Evolutionary conservation across 75 land plant genomes (phyloP).

Genomic region (Cryptomeria japonica): DNA sequence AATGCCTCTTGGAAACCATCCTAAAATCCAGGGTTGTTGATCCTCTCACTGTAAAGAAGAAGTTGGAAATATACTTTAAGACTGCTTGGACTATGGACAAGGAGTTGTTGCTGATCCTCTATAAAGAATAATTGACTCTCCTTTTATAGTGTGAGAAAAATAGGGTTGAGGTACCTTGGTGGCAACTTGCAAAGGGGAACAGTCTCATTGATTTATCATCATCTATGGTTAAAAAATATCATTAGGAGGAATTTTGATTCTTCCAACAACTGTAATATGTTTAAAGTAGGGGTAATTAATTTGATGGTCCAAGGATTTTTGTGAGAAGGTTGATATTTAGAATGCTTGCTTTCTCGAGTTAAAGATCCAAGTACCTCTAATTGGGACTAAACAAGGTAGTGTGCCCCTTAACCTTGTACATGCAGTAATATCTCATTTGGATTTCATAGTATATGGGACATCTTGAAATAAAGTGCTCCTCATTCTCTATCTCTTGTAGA

Average conservation of each 20-base stretch:
- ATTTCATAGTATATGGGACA: background rate
- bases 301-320: background rate
- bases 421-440: background rate
- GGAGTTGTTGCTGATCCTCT: background rate
- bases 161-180: background rate
- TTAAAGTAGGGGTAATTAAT: too few species aligned
- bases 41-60: background rate
- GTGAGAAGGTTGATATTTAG: background rate
- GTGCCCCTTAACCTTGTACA: background rate
- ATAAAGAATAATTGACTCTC: background rate
- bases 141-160: background rate
- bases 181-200: background rate
- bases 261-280: background rate
- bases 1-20: background rate
- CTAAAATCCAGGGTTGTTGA: background rate
- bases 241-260: background rate
- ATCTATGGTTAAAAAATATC: background rate
- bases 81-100: background rate
- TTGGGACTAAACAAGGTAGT: background rate
- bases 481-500: too few species aligned
- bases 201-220: background rate
- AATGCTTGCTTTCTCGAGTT: background rate
- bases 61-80: background rate
- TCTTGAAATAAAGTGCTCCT: too few species aligned
- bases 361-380: background rate